Base-by-base conservation (phyloP, 2,329 filamentous ascomycete genomes). In the Aspergillus tamarii region DNA sequence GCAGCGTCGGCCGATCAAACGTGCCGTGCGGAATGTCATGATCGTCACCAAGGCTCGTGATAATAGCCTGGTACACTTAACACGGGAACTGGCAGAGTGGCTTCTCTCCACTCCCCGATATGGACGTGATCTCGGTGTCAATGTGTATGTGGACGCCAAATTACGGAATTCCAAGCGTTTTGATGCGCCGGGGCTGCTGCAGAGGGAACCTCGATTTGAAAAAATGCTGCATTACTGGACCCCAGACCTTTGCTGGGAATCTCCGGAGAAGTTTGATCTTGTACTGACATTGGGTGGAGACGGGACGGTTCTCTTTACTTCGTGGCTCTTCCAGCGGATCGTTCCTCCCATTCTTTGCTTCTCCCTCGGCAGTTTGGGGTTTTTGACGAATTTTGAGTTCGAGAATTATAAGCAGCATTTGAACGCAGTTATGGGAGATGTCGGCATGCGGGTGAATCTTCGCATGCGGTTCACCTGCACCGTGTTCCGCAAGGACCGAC, bases 381-480 rank as follows among this genome's bases (percentile, higher is more conserved):
- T 99, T 73, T 82, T 99, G 66, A 98, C 95, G 16, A 98, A 97
- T 75, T 98, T 98, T 76, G 94, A 98, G 76, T 99, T 95, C 74
- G 88, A 92, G 66, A 87, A 90, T 70, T 97, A 97, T 83, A 93
- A 93, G 79, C 85, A 91, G 64, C 92, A 96, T 73, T 86, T 99
- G 39, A 90, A 92, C 78, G 89, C 89, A 60, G 87, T 98, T 70
- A 96, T 99, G 93, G 93, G 93, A 65, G 92, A 96, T 62, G 88
- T 91, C 1, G 95, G 95, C 61, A 98, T 99, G 94, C 91, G 94
- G 60, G 94, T 98, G 65, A 98, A 97, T 74, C 84, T 99, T 70
- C 93, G 95, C 69, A 99, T 99, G 95, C 91, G 95, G 66, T 99
- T 99, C 78, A 99, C 95, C 19, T 98, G 94, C 81, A 98, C 95